phyloP scores from a whole-genome alignment of 768 basidiomycete genomes.

The Royoungia palumana region DNA sequence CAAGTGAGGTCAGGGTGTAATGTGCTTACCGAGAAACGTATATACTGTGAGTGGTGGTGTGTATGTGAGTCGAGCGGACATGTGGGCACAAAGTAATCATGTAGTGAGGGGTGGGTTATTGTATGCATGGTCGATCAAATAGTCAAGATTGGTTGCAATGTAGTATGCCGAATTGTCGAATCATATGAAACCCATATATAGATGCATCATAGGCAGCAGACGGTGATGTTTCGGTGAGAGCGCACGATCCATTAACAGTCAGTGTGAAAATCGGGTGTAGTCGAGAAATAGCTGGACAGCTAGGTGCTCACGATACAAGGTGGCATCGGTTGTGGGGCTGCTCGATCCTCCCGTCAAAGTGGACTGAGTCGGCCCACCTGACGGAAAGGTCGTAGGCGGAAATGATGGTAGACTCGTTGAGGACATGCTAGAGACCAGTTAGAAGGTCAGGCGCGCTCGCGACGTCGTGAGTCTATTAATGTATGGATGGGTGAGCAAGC shows the following conservation, averaged over 20 bases:
- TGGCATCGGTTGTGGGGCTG: conserved; percentile 19
- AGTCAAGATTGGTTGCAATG: neutral
- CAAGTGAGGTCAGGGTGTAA: neutral
- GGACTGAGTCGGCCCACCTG: neutral
- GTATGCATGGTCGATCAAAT: conserved; percentile 5
- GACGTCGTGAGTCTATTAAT: conserved; percentile 17
- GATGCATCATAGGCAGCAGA: neutral
- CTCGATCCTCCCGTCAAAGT: neutral
- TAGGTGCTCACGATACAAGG: conserved; percentile 27
- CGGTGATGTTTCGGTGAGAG: conserved; percentile 7
- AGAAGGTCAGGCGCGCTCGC: conserved; percentile 1
- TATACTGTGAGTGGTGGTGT: conserved; percentile 22
- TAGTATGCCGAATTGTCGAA: neutral
- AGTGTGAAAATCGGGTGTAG: conserved; percentile 17
- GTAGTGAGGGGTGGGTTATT: neutral
- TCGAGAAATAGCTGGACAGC: neutral
- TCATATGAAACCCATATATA: neutral
- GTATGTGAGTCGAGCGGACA: neutral
- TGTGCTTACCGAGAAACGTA: conserved; percentile 31
- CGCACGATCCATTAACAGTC: neutral
- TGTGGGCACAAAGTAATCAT: neutral
- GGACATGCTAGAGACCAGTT: neutral
- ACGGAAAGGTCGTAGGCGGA: neutral
- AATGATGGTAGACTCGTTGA: no score
- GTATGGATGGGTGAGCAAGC: neutral